A percentile compares a stretch with the other conserved stretches of the same genome.
Conservation (phyloP, 495 filamentous ascomycete species). For the Ascodesmis nigricans region DNA sequence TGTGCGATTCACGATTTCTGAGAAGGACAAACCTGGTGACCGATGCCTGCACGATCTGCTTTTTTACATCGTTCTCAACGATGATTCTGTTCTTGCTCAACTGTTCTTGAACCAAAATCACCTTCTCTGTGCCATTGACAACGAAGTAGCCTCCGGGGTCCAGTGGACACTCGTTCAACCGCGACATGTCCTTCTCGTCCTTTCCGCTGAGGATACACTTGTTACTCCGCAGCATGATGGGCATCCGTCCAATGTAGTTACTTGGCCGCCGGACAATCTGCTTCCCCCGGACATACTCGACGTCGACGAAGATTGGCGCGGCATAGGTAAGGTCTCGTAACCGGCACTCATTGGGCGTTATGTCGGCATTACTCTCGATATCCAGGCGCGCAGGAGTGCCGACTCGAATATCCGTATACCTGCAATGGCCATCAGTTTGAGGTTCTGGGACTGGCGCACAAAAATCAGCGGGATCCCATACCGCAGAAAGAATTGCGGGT, state of each 20-base stretch:
- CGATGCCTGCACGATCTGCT: constrained; percentile 78
- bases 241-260: constrained; percentile 68
- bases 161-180: constrained; percentile 77
- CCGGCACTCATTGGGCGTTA: constrained; percentile 84
- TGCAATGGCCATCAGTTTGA: too few species aligned
- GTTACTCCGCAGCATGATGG: constrained; percentile 88
- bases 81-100: constrained; percentile 97
- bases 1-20: too few species aligned
- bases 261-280: constrained; percentile 43
- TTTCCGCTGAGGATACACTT: constrained; percentile 70
- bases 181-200: constrained; percentile 60
- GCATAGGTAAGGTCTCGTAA: constrained; percentile 90
- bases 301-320: constrained; percentile 73
- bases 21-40: constrained; percentile 45
- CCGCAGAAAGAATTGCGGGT: constrained; percentile 67
- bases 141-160: constrained; percentile 97
- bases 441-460: too few species aligned
- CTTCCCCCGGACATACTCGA: constrained; percentile 60
- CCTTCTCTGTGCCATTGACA: constrained; percentile 70
- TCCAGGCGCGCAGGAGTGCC: constrained; percentile 55
- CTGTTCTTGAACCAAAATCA: constrained; percentile 94
- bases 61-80: constrained; percentile 75
- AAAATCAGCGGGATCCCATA: constrained; percentile 22
- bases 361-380: constrained; percentile 40
- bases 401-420: constrained; percentile 69